Base-by-base conservation (phyloP, 257 asterid species). In the Leptodermis oblonga region DNA sequence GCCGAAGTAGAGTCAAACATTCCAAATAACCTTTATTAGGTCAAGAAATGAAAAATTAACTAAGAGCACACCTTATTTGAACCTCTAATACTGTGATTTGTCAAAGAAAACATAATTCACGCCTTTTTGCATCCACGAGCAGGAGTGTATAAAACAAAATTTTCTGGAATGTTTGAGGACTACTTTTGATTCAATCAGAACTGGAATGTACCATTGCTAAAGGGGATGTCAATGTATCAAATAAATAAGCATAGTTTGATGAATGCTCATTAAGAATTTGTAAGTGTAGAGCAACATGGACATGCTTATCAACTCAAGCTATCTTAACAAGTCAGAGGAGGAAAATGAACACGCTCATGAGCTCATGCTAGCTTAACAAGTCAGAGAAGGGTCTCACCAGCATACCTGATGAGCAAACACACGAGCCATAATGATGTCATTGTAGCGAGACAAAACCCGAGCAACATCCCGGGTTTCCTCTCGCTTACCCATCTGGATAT, bases 401-500 rank as follows among this genome's bases (percentile, higher is more conserved):
- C 92, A 70, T 86, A 92, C 98, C 98, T 93, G 96, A 87, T 90
- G 99, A 70, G 88, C 96, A 82, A 90, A 93, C 71, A 93, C 89
- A 54, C 97, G 95, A 54, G 99, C 99, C 99, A 93, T 93, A 72
- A 93, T 86, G 87, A 93, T 87, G 80, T 93, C 96, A 85, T 90
- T 93, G 75, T 93, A 93, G 82, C 97, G 79, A 79, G 95, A 93
- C 43, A 93, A 87, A 52, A 93, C 99, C 9, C 97, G 97, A 71
- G 99, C 99, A 76, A 93, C 84, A 53, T 93, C 99, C 46, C 97
- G 95, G 74, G 99, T 93, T 83, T 89, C 99, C 84, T 93, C 99
- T 45, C 99, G 82, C 86, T 90, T 93, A 55, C 97, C 99, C 99
- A 93, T 93, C 83, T 93, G 97, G 75, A 93, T 93, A 76, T 93